These are phyloP conservation scores for Meyerozyma guilliermondii DNA, from an alignment of 1,139 yeast genomes.

Conservation along the genomic window DNA sequence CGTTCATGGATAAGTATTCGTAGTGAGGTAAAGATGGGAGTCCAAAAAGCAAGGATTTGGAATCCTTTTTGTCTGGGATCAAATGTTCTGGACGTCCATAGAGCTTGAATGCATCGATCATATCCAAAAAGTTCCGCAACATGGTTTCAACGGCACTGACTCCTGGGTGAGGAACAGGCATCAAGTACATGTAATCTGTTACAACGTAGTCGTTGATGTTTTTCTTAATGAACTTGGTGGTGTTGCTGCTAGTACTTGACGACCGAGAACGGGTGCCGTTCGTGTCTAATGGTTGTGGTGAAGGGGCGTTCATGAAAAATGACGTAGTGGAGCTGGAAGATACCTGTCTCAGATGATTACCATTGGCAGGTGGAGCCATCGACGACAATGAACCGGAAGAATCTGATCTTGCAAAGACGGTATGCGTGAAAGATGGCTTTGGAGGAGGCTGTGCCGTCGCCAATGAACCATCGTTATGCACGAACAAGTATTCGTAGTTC, in stretches of 20 bases:
- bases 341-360: constrained; percentile 5
- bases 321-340: constrained; percentile 12
- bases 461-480: constrained; percentile 4
- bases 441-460: neutral
- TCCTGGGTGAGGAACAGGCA: constrained; percentile 54
- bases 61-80: constrained; percentile 40
- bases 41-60: constrained; percentile 47
- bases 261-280: constrained; percentile 5
- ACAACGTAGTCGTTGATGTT: constrained; percentile 23
- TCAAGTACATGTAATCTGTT: constrained; percentile 39
- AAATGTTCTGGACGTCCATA: constrained; percentile 54
- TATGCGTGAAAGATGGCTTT: constrained; percentile 4
- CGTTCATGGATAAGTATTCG: constrained; percentile 40
- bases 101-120: constrained; percentile 48
- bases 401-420: constrained; percentile 8
- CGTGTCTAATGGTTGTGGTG: constrained; percentile 4
- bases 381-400: constrained; percentile 7
- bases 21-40: constrained; percentile 55
- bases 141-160: constrained; percentile 53
- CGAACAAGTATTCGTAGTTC: constrained; percentile 26
- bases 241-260: constrained; percentile 1
- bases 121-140: constrained; percentile 49
- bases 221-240: constrained; percentile 14
- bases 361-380: constrained; percentile 5
- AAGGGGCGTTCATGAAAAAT: constrained; percentile 13